Percentiles rank a stretch among this genome's conserved stretches.
These are phyloP conservation scores for Passalora sequoiae DNA, from an alignment of 2,329 filamentous ascomycete species.

Conservation along the genomic window DNA sequence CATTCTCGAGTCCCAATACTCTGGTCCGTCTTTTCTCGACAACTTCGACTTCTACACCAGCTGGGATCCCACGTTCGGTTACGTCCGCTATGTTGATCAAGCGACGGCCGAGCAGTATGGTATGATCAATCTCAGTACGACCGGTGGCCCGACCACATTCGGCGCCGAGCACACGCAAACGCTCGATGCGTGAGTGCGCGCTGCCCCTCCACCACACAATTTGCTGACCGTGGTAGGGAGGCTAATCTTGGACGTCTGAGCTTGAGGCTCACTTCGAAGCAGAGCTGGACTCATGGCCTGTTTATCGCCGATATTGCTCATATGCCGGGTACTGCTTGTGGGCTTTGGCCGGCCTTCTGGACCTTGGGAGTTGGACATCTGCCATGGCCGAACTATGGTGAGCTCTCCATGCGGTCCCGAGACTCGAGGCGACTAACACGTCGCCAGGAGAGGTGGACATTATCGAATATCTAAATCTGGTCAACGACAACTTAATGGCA, in stretches of 20 bases:
- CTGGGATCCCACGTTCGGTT: conserved; percentile 32
- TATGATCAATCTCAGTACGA: conserved; percentile 20
- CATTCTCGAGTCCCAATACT: conserved; percentile 16
- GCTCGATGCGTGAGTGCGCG: conserved; percentile 30
- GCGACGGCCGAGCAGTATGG: conserved; percentile 28
- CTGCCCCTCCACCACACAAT: neutral
- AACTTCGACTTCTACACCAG: conserved; percentile 34
- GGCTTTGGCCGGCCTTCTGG: conserved; percentile 64
- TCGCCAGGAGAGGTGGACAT: conserved; percentile 36
- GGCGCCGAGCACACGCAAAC: conserved; percentile 23
- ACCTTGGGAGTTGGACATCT: conserved; percentile 48
- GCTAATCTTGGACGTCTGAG: conserved; percentile 57
- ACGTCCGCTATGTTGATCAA: conserved; percentile 41
- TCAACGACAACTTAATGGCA: conserved; percentile 32
- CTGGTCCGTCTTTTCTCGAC: conserved; percentile 30
- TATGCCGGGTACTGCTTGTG: conserved; percentile 63
- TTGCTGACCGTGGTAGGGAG: conserved; percentile 5
- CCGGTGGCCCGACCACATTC: conserved; percentile 16
- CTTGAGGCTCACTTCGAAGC: conserved; percentile 63
- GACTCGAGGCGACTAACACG: conserved; percentile 38
- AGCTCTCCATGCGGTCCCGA: conserved; percentile 16
- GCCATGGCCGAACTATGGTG: conserved; percentile 36
- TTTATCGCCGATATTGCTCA: conserved; percentile 69
- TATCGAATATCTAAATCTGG: conserved; percentile 35
- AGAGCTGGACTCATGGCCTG: conserved; percentile 59